Percentiles rank a stretch among this genome's conserved stretches.
Evolutionary conservation across 257 asterid genomes (phyloP).

Genomic region (Oldenlandia corymbosa): DNA sequence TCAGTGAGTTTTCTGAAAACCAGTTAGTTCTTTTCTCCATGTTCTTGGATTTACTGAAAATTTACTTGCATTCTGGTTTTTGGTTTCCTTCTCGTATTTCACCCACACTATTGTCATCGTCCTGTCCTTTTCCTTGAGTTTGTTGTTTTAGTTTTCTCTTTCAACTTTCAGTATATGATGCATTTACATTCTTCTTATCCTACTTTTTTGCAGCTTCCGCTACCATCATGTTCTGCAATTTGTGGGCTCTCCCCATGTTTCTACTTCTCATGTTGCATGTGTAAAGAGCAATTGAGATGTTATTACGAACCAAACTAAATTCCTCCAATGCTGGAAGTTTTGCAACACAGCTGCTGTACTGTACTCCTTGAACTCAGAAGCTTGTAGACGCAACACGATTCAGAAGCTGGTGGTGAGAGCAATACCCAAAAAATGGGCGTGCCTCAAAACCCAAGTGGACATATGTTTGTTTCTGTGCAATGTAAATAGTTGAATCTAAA

Average conservation of each 20-base stretch:
- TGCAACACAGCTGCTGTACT: conserved; percentile 8
- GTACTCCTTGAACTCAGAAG: conserved; percentile 15
- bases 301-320: conserved; percentile 2
- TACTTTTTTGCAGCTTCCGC: conserved; percentile 53
- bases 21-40: not conserved
- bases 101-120: no score
- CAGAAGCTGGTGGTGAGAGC: conserved; percentile 45
- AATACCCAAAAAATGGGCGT: conserved; percentile 46
- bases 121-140: no score
- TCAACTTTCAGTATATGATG: conserved; percentile 1
- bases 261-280: conserved; percentile 25
- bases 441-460: conserved; percentile 39
- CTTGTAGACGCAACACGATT: conserved; percentile 15
- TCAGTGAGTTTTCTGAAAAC: not conserved
- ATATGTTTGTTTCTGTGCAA: conserved; percentile 39
- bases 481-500: conserved; percentile 62
- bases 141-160: not conserved
- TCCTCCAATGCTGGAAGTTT: conserved; percentile 13
- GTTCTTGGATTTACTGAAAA: not conserved
- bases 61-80: not conserved
- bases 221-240: conserved; percentile 28
- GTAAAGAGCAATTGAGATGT: conserved; percentile 33
- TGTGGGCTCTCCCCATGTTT: conserved; percentile 39
- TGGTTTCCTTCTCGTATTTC: not conserved
- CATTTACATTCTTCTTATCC: not conserved